These are phyloP conservation scores for Prunus padus DNA, from an alignment of 306 rosid species.

Conservation along the genomic window DNA sequence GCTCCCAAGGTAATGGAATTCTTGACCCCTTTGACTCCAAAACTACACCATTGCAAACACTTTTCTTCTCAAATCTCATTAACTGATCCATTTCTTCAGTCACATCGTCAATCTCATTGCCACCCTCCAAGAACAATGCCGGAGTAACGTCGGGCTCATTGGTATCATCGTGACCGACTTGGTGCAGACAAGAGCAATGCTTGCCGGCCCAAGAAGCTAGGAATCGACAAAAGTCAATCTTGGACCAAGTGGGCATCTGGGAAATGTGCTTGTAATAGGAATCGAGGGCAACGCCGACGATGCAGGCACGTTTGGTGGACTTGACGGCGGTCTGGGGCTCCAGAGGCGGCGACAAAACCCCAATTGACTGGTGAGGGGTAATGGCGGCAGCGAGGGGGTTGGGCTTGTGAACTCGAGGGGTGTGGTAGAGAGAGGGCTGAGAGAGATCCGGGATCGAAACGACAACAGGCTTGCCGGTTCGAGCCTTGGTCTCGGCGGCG, in stretches of 20 bases:
- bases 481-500: conserved; percentile 73
- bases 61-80: conserved; percentile 41
- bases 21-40: conserved; percentile 46
- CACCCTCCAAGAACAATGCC: conserved; percentile 30
- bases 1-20: conserved; percentile 95
- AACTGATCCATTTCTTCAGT: conserved; percentile 38
- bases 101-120: conserved; percentile 41
- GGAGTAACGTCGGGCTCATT: conserved; percentile 13
- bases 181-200: conserved; percentile 62
- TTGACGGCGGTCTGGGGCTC: conserved; percentile 84
- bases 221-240: conserved; percentile 71
- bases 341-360: conserved; percentile 65
- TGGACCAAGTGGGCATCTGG: conserved; percentile 95
- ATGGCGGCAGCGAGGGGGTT: background rate
- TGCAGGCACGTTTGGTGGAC: conserved; percentile 82
- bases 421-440: conserved; percentile 78
- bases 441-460: conserved; percentile 89
- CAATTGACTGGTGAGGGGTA: conserved; percentile 23
- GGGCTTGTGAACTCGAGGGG: conserved; percentile 43
- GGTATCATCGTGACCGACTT: conserved; percentile 33
- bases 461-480: conserved; percentile 74
- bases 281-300: conserved; percentile 78
- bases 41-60: conserved; percentile 13
- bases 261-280: conserved; percentile 88
- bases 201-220: conserved; percentile 80